These are phyloP conservation scores for Solanum ahanhuiri DNA, from an alignment of 257 asterid genomes.

Conservation along the genomic window DNA sequence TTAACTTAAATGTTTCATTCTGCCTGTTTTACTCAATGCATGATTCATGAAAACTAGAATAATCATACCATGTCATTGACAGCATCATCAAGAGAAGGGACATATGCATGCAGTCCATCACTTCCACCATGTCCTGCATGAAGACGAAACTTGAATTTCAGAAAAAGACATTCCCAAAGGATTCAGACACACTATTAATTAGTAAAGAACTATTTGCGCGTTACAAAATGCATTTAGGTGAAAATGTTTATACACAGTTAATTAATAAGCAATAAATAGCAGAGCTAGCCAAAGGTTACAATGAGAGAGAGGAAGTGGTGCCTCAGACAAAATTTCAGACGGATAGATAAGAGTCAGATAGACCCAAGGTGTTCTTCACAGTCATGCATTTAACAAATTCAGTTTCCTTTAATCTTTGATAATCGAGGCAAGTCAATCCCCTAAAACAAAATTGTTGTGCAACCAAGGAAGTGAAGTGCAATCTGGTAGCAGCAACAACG, in stretches of 20 bases:
- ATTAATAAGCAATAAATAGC: neutral
- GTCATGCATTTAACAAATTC: neutral
- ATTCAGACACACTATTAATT: neutral
- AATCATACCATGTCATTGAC: constrained; percentile 55
- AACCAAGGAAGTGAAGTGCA: neutral
- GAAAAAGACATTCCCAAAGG: neutral
- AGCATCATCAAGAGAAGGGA: constrained; percentile 73
- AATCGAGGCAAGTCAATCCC: neutral
- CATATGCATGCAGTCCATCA: constrained; percentile 87
- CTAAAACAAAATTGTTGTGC: neutral
- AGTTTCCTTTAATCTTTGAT: neutral
- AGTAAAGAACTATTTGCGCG: neutral
- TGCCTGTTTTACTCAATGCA: neutral
- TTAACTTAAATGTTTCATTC: neutral
- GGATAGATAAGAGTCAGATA: neutral
- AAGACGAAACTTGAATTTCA: neutral
- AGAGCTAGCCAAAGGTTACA: neutral
- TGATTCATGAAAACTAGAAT: neutral
- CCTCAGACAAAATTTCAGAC: neutral
- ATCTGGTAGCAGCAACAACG: neutral
- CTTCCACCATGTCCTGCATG: constrained; percentile 91
- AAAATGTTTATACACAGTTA: neutral
- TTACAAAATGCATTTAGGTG: neutral
- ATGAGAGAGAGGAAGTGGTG: neutral
- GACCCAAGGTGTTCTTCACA: neutral